Percentiles rank a stretch among this genome's conserved stretches.
These are phyloP conservation scores for Citrus trifoliata DNA, from an alignment of 345 rosid species.

Conservation along the genomic window DNA sequence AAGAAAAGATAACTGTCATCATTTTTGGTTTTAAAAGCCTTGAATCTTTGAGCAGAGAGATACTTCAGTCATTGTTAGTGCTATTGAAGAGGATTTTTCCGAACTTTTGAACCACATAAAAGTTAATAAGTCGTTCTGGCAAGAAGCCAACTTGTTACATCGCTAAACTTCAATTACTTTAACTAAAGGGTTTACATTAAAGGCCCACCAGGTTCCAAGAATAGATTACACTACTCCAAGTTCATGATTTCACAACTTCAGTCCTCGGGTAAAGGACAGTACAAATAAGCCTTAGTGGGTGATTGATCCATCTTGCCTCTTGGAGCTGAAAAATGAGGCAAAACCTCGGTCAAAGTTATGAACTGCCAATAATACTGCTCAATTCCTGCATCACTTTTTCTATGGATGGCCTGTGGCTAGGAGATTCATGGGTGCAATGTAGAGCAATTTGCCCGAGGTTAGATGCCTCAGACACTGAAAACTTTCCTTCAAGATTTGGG, in stretches of 20 bases:
- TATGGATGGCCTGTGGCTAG: slow-evolving; percentile 67
- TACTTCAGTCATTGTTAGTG: not conserved
- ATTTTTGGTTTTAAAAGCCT: not conserved
- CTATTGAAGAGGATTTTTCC: not conserved
- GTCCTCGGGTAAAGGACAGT: slow-evolving; percentile 5
- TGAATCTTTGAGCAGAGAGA: not conserved
- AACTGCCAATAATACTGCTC: slow-evolving; percentile 24
- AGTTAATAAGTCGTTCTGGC: not conserved
- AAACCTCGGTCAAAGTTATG: slow-evolving; percentile 17
- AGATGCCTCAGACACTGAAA: slow-evolving; percentile 52
- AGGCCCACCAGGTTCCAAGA: not conserved
- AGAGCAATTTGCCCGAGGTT: slow-evolving; percentile 58
- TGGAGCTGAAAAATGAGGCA: slow-evolving; percentile 29
- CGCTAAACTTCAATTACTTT: not conserved
- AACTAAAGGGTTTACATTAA: not conserved
- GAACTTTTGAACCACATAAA: not conserved
- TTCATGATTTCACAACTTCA: not conserved
- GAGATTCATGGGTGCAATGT: slow-evolving; percentile 73
- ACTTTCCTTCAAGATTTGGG: slow-evolving; percentile 58
- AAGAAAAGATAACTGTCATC: not conserved
- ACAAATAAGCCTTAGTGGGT: slow-evolving; percentile 15
- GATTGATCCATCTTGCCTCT: slow-evolving; percentile 20
- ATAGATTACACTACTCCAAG: not conserved
- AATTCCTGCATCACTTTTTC: slow-evolving; percentile 69
- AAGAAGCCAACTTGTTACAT: not conserved